Base-by-base conservation (phyloP, 2,329 filamentous ascomycete genomes). In the Dactylellina cionopaga region DNA sequence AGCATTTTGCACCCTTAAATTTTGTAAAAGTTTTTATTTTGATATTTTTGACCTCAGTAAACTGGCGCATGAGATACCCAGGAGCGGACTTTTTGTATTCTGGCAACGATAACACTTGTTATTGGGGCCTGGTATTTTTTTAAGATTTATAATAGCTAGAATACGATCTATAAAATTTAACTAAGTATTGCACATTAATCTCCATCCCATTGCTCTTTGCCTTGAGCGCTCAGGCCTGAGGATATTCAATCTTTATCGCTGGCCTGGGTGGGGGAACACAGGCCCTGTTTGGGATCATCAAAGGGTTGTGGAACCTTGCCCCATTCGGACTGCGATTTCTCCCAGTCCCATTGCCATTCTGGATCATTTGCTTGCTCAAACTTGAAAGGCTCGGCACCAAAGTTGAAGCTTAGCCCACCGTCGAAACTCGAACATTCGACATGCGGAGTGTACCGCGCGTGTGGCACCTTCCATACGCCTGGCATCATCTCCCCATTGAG, bases 31-130 rank as follows among this genome's bases (percentile, higher is more conserved):
- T 29, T 58, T 49, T 29, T 33, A 10, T 29, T 10, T 11, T 15
- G 24, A 25, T 41, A 25, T 59, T 54, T 25, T 54, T 33, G 37
- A 10, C 39, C n/a, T 49, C 35, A 15, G 31, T 56, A 66, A n/a
- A 60, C 22, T 35, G 63, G 63, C 63, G 63, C 43, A 52, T 68
- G 35, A 22, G 52, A 68, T 68, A 68, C 63, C 63, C 63, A 44
- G 43, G 63, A 47, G 52, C 33, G 63, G 63, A 41, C 37, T 59
- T 68, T 56, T 68, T 31, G 27, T 25, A 15, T 41, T 55, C 11
- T 37, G n/a, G n/a, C n/a, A n/a, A n/a, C n/a, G n/a, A n/a, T n/a
- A n/a, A n/a, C n/a, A n/a, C n/a, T n/a, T n/a, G n/a, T n/a, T n/a
- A n/a, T n/a, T n/a, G n/a, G n/a, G n/a, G n/a, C n/a, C n/a, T n/a